Percentiles rank a stretch among this genome's conserved stretches.
phyloP scores from a whole-genome alignment of 2,329 filamentous ascomycete species.

The Phialocephala sp. region DNA sequence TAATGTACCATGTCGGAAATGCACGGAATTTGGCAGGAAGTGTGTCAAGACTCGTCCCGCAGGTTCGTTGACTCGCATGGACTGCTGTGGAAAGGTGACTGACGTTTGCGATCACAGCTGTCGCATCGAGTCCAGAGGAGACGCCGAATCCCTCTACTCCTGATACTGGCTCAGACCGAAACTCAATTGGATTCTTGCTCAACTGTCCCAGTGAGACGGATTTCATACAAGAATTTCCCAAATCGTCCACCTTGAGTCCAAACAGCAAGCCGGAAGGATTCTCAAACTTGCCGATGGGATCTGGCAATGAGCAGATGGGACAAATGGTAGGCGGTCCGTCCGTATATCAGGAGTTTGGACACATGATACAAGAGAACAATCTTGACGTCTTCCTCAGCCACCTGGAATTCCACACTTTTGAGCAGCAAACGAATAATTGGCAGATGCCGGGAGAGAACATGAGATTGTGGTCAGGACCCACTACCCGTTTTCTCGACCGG shows the following conservation, averaged over 20 bases:
- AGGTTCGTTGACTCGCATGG: slow-evolving; percentile 24
- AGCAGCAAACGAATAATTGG: slow-evolving; percentile 36
- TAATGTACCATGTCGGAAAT: slow-evolving; percentile 42
- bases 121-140: slow-evolving; percentile 36
- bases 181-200: slow-evolving; percentile 43
- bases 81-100: neutral
- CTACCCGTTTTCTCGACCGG: slow-evolving; percentile 30
- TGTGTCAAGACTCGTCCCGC: slow-evolving; percentile 39
- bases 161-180: slow-evolving; percentile 40
- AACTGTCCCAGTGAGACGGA: slow-evolving; percentile 40
- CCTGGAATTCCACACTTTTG: slow-evolving; percentile 39
- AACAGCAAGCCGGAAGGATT: slow-evolving; percentile 24
- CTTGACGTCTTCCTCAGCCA: slow-evolving; percentile 36
- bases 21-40: slow-evolving; percentile 41
- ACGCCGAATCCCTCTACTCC: slow-evolving; percentile 33
- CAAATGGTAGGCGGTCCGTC: slow-evolving; percentile 3
- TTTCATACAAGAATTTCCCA: slow-evolving; percentile 41
- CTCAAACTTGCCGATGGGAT: slow-evolving; percentile 10
- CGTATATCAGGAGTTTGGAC: slow-evolving; percentile 27
- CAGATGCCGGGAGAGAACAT: slow-evolving; percentile 35
- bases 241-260: slow-evolving; percentile 36
- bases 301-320: slow-evolving; percentile 20
- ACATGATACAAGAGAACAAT: slow-evolving; percentile 29
- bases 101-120: slow-evolving; percentile 20
- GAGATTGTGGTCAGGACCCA: slow-evolving; percentile 33